Evolutionary conservation across 2,329 filamentous ascomycete species (phyloP), one percentile per base, ranked within the genome.

Genomic region (Epicoccum nigrum): DNA sequence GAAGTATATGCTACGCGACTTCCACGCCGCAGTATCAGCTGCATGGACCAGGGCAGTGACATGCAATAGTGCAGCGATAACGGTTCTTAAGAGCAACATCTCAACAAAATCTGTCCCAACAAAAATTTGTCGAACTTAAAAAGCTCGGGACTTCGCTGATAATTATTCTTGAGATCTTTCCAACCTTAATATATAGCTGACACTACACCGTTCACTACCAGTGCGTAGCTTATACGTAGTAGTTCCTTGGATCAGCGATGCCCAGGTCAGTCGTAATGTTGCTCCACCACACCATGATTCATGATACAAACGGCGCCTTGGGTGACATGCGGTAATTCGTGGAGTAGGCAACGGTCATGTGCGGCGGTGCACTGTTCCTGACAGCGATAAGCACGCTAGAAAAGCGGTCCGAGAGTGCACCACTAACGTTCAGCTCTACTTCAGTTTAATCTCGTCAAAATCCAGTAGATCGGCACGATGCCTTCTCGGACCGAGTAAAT

Each of bases 1-100:
- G 35, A 71, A 71, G 53, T 73, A 73, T 52, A 73, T 73, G 55
- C 59, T 70, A 39, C 69, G 64, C 23, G 69, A 70, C 59, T 71
- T 70, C 70, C 70, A 73, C 8, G 69, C 68, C 34, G 37, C 52
- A 11, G 67, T 67, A 44, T 70, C 68, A 33, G 67, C 69, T 42
- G 68, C 67, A 11, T 53, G 38, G 40, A 62, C 59, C 23, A 66
- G 34, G 45, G 62, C 53, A 39, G 53, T 43, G 13, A 62, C 28
- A 30, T 60, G 56, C 28, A 68, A 55, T 41, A 63, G 40, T 17
- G 47, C 45, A 8, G 59, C 37, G 33, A 62, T 12, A 2, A 63
- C 21, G n/a, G 38, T 27, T 13, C 50, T 47, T 34, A 65, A 46
- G 35, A 67, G 42, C 52, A 60, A 39, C 61, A 64, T 65, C 5